phyloP scores from a whole-genome alignment of 306 rosid species.

The Sesbania bispinosa region DNA sequence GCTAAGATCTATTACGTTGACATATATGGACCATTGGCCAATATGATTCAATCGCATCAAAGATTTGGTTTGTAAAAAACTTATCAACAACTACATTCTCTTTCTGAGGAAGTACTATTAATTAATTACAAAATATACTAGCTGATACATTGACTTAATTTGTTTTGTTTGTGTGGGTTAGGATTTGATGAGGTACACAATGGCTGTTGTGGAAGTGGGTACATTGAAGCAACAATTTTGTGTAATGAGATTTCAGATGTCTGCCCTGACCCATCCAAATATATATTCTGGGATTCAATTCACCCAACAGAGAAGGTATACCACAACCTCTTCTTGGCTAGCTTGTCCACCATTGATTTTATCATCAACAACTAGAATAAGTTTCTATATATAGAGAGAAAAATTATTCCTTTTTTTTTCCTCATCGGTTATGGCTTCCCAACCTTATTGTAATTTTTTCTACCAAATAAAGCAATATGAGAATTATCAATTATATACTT shows the following conservation, averaged over 20 bases:
- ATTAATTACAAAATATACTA: no score
- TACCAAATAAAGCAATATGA: not conserved
- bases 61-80: slow-evolving; percentile 39
- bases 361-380: slow-evolving; percentile 32
- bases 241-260: slow-evolving; percentile 43
- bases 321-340: slow-evolving; percentile 34
- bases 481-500: no score
- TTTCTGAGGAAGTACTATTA: not conserved
- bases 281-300: slow-evolving; percentile 74
- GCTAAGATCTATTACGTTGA: slow-evolving; percentile 49
- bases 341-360: slow-evolving; percentile 32
- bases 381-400: not conserved
- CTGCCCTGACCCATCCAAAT: slow-evolving; percentile 55
- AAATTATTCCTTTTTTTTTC: not conserved
- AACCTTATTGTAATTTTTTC: no score
- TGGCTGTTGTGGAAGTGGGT: slow-evolving; percentile 81
- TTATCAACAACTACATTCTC: not conserved
- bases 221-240: slow-evolving; percentile 44
- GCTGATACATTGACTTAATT: not conserved
- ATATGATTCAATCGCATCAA: slow-evolving; percentile 35
- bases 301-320: slow-evolving; percentile 63
- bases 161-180: not conserved
- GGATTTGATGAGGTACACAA: slow-evolving; percentile 47
- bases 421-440: not conserved
- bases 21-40: slow-evolving; percentile 43